Conservation (phyloP, 148 eudicot genomes). For the Pharnaceum exiguum region DNA sequence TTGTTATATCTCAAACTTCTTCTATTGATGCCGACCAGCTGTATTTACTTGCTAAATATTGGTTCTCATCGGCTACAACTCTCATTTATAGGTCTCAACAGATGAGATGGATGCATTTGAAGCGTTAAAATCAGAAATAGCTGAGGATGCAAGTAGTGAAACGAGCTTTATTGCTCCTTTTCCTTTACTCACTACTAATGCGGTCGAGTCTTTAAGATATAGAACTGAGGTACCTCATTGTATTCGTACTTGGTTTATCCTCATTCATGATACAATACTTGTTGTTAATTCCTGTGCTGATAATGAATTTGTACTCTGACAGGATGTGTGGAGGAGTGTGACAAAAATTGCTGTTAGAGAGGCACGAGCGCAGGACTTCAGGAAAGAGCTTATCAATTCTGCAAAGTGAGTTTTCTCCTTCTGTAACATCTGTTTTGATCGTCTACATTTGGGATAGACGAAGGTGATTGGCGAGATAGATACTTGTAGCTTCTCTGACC, state of each 20-base stretch:
- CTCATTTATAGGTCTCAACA: conserved; percentile 58
- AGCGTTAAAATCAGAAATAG: conserved; percentile 61
- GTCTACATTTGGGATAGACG: no score
- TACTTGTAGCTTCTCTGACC: no score
- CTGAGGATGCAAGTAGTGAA: conserved; percentile 50
- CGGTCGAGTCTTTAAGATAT: conserved; percentile 89
- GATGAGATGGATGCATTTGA: conserved; percentile 75
- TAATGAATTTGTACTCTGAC: conserved; percentile 8
- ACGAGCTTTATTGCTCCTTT: conserved; percentile 71
- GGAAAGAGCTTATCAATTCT: conserved; percentile 87
- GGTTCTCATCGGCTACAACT: background rate
- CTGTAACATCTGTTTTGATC: background rate
- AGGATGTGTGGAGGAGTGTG: conserved; percentile 93
- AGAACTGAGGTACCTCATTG: conserved; percentile 86
- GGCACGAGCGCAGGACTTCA: conserved; percentile 87
- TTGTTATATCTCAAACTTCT: background rate
- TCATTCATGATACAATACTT: no score
- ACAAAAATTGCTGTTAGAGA: conserved; percentile 82
- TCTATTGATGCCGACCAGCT: background rate
- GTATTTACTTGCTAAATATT: background rate
- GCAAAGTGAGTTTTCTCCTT: conserved; percentile 50
- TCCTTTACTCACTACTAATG: conserved; percentile 74
- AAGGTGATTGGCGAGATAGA: no score
- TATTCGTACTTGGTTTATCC: no score
- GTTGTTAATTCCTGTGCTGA: no score